Percentiles rank a stretch among this genome's conserved stretches.
phyloP scores from a whole-genome alignment of 176 grass and related monocot species.

The Carex scoparia region DNA sequence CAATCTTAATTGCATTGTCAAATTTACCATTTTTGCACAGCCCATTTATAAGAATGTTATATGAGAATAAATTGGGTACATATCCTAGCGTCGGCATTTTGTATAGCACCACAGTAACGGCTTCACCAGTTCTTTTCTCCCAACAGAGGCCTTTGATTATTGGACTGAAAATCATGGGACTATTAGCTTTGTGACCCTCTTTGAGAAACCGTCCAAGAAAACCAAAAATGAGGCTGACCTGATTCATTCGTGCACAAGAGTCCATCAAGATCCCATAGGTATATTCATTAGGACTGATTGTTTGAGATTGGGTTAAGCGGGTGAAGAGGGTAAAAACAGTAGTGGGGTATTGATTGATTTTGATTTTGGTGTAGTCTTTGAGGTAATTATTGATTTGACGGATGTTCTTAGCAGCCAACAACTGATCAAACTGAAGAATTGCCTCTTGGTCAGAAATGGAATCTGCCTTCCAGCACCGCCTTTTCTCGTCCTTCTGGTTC shows the following conservation, averaged over 20 bases:
- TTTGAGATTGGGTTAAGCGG: not conserved
- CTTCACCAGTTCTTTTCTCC: not conserved
- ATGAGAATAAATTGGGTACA: not conserved
- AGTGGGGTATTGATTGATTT: not conserved
- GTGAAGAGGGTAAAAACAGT: not conserved
- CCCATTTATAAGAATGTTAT: not conserved
- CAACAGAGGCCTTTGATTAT: not conserved
- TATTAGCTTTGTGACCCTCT: not conserved
- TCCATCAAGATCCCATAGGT: not conserved
- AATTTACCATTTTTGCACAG: no score
- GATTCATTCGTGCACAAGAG: not conserved
- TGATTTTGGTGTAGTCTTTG: not conserved
- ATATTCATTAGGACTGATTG: not conserved
- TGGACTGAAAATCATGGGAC: not conserved
- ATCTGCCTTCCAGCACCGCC: not conserved
- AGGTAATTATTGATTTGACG: not conserved
- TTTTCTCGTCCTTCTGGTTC: not conserved
- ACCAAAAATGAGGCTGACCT: not conserved
- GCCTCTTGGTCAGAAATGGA: not conserved
- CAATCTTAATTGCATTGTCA: no score
- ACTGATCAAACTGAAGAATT: not conserved
- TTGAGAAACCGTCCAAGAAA: not conserved
- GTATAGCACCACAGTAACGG: not conserved
- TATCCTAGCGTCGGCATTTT: not conserved
- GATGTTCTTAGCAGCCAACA: not conserved